Base-by-base conservation (phyloP, 805 yeast species). In the Clavispora asparagi region DNA sequence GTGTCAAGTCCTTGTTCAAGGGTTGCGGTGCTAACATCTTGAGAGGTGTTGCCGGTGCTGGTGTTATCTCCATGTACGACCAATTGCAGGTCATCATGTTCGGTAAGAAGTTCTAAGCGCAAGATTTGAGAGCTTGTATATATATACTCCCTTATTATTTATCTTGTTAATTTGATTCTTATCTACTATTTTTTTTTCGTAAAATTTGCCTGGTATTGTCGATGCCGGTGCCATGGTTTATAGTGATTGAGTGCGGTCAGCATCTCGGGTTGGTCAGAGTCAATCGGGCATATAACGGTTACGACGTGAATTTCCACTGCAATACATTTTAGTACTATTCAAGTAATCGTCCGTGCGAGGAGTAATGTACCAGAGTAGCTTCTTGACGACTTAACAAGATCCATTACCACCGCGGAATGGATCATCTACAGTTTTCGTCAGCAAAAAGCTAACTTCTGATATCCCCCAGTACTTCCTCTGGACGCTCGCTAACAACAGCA, bases 11-110 rank as follows among this genome's bases (percentile, higher is more conserved):
- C 64, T 81, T 90, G 77, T 90, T 90, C 92, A 91, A 88, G 84
- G 97, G 97, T 82, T 90, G 96, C 78, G 96, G 92, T 85, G 97
- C 97, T 76, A 90, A 90, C 94, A 90, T 90, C 83, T 83, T 90
- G 77, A 90, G 97, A 86, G 97, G 97, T 88, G 96, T 90, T 72
- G 97, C 97, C 76, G 96, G 96, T 84, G 97, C 97, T 71, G 96
- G 96, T 87, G 97, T 91, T 67, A 88, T 90, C 76, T 90, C 97
- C 80, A 68, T 91, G 82, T 90, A 91, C 82, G 97, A 91, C 77
- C 96, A 90, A 81, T 80, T 90, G 74, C 97, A 90, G 81, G 76
- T 90, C 78, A 83, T 90, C 82, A 50, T 91, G 65, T 89, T 90
- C 77, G 97, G 97, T 77, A 89, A 90, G 88, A 88, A 89, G 78